These are phyloP conservation scores for Fonsecaea nubica DNA, from an alignment of 2,329 filamentous ascomycete genomes.

Conservation along the genomic window DNA sequence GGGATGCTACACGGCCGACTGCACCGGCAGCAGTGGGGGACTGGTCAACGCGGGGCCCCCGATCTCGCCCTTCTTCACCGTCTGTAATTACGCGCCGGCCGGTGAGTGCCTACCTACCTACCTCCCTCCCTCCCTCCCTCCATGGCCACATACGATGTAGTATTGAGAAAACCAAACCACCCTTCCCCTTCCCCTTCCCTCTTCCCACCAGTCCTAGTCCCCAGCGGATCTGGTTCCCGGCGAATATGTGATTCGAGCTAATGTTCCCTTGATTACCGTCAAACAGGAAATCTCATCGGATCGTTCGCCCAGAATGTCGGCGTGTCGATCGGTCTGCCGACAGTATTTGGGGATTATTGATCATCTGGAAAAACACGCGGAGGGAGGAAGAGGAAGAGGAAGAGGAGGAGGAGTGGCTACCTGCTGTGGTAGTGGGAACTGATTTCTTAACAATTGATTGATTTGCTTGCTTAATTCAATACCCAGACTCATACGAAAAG, in stretches of 20 bases:
- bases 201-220: too few species aligned
- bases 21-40: conserved; percentile 42
- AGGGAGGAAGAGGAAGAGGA: not conserved
- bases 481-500: conserved; percentile 26
- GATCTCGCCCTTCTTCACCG: conserved; percentile 70
- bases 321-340: conserved; percentile 22
- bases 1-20: conserved; percentile 54
- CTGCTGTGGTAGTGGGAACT: too few species aligned
- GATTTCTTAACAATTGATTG: not conserved
- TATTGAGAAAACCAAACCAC: too few species aligned
- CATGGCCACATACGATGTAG: too few species aligned
- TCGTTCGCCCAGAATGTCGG: conserved; percentile 31
- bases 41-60: conserved; percentile 52
- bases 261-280: too few species aligned
- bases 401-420: not conserved
- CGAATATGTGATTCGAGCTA: too few species aligned
- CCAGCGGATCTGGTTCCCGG: too few species aligned
- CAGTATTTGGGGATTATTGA: conserved; percentile 26
- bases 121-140: too few species aligned
- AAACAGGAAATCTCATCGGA: conserved; percentile 28
- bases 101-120: too few species aligned
- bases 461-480: not conserved
- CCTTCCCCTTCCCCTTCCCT: too few species aligned
- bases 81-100: conserved; percentile 82
- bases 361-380: not conserved